Conservation (phyloP, 768 basidiomycete genomes). For the Coprinellus micaceus region DNA sequence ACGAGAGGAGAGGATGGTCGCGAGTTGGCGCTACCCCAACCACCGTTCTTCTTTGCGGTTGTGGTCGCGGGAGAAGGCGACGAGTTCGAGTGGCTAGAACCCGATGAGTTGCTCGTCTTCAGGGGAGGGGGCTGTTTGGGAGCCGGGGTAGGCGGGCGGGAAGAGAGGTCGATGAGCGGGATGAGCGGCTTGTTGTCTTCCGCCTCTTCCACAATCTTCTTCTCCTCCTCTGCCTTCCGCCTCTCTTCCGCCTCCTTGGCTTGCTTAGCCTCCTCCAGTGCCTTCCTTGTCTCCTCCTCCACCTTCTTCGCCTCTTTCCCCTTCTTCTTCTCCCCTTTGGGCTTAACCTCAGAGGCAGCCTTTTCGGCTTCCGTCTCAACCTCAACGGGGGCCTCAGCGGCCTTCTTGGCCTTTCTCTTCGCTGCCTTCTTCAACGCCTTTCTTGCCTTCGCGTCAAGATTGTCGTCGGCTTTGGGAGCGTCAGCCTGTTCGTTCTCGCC, state of each 20-base stretch:
- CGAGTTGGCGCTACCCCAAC: not conserved
- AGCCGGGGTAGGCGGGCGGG: too few relatives aligned
- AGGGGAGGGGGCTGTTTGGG: not conserved
- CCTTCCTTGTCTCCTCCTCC: not conserved
- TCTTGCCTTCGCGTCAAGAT: not conserved
- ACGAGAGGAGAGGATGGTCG: not conserved
- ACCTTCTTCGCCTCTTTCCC: not conserved
- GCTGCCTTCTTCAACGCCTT: not conserved
- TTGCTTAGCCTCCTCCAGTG: not conserved
- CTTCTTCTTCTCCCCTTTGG: not conserved
- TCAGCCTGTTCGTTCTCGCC: not conserved
- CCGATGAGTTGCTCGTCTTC: not conserved
- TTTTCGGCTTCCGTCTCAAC: slow-evolving; percentile 1
- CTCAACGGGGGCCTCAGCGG: too few relatives aligned
- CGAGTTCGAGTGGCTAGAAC: too few relatives aligned
- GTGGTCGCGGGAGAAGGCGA: too few relatives aligned
- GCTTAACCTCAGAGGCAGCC: not conserved
- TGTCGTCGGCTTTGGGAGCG: not conserved
- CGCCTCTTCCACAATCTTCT: not conserved
- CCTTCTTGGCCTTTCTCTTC: not conserved
- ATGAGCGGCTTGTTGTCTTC: not conserved
- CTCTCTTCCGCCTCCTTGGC: not conserved
- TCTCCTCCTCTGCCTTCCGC: not conserved
- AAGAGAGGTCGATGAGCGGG: not conserved
- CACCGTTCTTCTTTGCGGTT: too few relatives aligned